These are phyloP conservation scores for Starmera pachycereana DNA, from an alignment of 805 yeast genomes.

Conservation along the genomic window DNA sequence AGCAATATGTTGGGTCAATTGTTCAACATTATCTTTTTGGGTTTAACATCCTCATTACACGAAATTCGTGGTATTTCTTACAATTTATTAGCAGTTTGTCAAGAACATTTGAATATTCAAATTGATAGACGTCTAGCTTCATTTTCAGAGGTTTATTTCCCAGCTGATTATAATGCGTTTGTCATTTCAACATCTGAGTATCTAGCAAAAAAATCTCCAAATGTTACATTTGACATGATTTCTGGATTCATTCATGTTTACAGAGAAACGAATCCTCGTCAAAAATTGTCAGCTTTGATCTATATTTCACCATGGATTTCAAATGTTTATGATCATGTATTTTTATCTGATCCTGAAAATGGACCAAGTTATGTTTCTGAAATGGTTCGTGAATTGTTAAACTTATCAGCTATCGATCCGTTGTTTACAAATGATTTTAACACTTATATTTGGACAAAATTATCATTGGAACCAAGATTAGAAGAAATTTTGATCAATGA, in stretches of 20 bases:
- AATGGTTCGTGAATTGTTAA: slow-evolving; percentile 51
- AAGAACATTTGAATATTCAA: slow-evolving; percentile 47
- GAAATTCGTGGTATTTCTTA: slow-evolving; percentile 57
- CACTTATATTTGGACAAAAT: slow-evolving; percentile 54
- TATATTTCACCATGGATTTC: slow-evolving; percentile 69
- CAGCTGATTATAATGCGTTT: slow-evolving; percentile 55
- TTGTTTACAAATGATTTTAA: slow-evolving; percentile 43
- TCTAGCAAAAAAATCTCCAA: slow-evolving; percentile 48
- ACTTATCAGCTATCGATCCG: slow-evolving; percentile 40
- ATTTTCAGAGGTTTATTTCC: slow-evolving; percentile 54
- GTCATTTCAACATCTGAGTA: slow-evolving; percentile 44
- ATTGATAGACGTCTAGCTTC: slow-evolving; percentile 46
- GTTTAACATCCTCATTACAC: slow-evolving; percentile 48
- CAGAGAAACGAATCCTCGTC: slow-evolving; percentile 27
- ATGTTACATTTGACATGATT: slow-evolving; percentile 48
- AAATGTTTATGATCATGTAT: slow-evolving; percentile 51
- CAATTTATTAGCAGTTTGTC: slow-evolving; percentile 48
- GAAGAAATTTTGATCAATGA: slow-evolving; percentile 58
- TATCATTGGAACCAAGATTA: slow-evolving; percentile 52
- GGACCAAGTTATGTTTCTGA: slow-evolving; percentile 55
- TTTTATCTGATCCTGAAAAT: slow-evolving; percentile 37
- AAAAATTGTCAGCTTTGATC: slow-evolving; percentile 20
- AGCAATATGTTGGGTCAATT: slow-evolving; percentile 47
- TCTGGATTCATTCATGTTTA: slow-evolving; percentile 41
- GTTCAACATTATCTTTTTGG: slow-evolving; percentile 55